Conservation (phyloP, 805 yeast genomes). For the Naumovozyma dairenensis region DNA sequence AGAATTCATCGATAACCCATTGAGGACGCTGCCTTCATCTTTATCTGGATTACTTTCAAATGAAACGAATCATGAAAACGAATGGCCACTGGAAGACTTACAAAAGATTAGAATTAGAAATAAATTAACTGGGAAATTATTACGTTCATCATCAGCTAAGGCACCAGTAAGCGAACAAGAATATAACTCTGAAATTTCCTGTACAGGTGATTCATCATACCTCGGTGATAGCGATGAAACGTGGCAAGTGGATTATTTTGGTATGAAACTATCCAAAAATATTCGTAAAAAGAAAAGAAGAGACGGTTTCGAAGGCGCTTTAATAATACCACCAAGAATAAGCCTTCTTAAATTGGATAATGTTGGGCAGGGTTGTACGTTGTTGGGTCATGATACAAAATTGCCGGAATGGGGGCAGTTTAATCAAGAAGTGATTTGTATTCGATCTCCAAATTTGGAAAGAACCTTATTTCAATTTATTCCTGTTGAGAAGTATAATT, state of each 20-base stretch:
- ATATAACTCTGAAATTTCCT: constrained; percentile 74
- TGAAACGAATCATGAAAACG: constrained; percentile 13
- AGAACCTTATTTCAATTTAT: constrained; percentile 2
- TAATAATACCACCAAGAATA: constrained; percentile 20
- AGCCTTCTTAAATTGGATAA: constrained; percentile 63
- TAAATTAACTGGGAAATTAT: constrained; percentile 50
- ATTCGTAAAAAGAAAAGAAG: too few species aligned
- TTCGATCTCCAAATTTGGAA: constrained; percentile 45
- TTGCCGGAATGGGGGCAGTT: constrained; percentile 79
- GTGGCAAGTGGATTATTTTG: constrained; percentile 57
- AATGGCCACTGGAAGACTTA: constrained; percentile 40
- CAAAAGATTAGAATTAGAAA: constrained; percentile 62
- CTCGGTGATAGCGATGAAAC: constrained; percentile 60
- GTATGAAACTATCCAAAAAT: too few species aligned
- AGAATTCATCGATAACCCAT: constrained; percentile 33
- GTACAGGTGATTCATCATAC: constrained; percentile 53
- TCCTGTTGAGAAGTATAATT: too few species aligned
- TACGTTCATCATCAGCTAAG: constrained; percentile 56
- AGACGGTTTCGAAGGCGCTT: constrained; percentile 10
- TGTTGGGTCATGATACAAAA: constrained; percentile 62
- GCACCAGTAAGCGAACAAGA: constrained; percentile 92
- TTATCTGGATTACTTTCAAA: constrained; percentile 6
- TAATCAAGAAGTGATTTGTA: constrained; percentile 85
- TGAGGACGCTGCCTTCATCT: constrained; percentile 23
- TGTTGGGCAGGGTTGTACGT: constrained; percentile 53